These are phyloP conservation scores for Aspergillus texensis DNA, from an alignment of 2,329 filamentous ascomycete species.

Conservation along the genomic window DNA sequence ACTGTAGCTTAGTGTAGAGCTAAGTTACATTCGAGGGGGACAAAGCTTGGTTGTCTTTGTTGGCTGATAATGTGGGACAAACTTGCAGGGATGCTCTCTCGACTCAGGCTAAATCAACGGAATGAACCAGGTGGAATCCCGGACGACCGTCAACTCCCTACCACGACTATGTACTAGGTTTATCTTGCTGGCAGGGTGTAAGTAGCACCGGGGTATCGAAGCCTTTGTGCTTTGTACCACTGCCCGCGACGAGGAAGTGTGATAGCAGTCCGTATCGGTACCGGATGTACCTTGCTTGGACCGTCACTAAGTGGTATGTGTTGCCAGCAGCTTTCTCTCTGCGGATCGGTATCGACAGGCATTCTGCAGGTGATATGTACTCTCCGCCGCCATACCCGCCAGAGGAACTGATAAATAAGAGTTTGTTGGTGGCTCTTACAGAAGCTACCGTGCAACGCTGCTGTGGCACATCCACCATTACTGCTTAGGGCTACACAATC, in stretches of 20 bases:
- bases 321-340: neutral
- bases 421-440: neutral
- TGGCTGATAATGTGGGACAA: conserved; percentile 2
- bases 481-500: conserved; percentile 1
- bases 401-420: conserved; percentile 6
- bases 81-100: conserved; percentile 1
- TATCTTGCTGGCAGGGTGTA: neutral
- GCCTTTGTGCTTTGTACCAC: neutral
- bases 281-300: conserved; percentile 9
- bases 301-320: neutral
- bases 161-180: neutral
- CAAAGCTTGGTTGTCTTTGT: conserved; percentile 12
- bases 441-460: conserved; percentile 8
- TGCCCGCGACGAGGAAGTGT: neutral
- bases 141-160: neutral
- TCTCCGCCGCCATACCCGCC: conserved; percentile 10
- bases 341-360: conserved; percentile 4
- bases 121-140: neutral
- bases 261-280: conserved; percentile 7
- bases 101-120: neutral
- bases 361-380: conserved; percentile 20
- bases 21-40: conserved; percentile 6
- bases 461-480: neutral
- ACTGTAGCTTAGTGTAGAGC: neutral
- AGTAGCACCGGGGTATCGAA: neutral